Base-by-base conservation (phyloP, 495 filamentous ascomycete species). In the Xylaria telfairii region DNA sequence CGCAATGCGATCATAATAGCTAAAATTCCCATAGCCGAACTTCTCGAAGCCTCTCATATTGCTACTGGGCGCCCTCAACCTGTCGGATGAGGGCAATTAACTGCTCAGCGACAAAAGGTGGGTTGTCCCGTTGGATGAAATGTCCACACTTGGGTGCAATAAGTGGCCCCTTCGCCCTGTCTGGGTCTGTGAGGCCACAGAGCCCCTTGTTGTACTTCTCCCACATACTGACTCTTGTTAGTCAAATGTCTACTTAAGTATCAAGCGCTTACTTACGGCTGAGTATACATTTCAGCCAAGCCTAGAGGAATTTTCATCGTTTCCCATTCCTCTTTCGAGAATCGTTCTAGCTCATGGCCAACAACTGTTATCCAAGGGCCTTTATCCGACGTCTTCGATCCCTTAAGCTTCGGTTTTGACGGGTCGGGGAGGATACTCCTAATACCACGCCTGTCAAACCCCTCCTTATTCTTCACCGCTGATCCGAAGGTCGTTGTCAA, bases 71-170 rank as follows among this genome's bases (percentile, higher is more conserved):
- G 13, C 65, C 44, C 53, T 75, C 73, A 65, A 74, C 69, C 65
- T 76, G 76, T 26, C 51, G 67, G 13, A 84, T 39, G 24, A 85
- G 67, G 19, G 77, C 79, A 56, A 75, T 68, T 10, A 85, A 70
- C 74, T 84, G 79, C 47, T 78, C 72, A 1, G 77, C 77, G 9
- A 87, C 85, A 68, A 87, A 83, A 56, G 71, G 67, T 26, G 85
- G 84, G 62, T 83, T 81, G 71, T 86, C 85, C 67, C 76, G 81
- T 68, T 87, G 86, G 9, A 88, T 73, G 67, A 87, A 87, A 72
- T 87, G 86, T 0, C 86, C 83, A 51, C 79, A 81, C 1, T 76
- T 78, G 10, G 80, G 79, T 8, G 85, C 84, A 26, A 79, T 74
- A 21, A 87, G 60, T 21, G 83, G 83, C 15, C 85, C 85, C 68